Evolutionary conservation across 2,329 filamentous ascomycete genomes (phyloP).

Genomic region (Plectosphaerella cucumerina): DNA sequence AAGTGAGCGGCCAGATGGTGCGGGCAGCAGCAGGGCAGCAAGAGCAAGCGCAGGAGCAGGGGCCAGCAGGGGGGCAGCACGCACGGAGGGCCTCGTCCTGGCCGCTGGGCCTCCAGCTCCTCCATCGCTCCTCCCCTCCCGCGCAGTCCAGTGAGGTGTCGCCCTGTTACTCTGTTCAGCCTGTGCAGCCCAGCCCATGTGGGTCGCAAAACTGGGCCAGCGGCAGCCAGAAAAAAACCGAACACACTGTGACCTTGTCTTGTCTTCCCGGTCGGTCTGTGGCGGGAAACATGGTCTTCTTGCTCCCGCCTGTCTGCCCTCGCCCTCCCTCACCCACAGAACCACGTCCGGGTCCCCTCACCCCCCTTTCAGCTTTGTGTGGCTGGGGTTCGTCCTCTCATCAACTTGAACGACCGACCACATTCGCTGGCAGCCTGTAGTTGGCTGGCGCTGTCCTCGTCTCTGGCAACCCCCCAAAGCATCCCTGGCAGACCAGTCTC

Average conservation of each 20-base stretch:
- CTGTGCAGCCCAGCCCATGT: neutral
- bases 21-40: constrained; percentile 21
- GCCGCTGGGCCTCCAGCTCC: neutral
- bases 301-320: constrained; percentile 15
- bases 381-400: neutral
- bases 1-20: constrained; percentile 19
- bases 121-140: too few relatives aligned
- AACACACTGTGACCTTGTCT: neutral
- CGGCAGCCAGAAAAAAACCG: neutral
- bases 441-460: constrained; percentile 15
- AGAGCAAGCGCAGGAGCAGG: constrained; percentile 17
- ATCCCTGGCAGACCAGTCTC: too few relatives aligned
- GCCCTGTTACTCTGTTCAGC: neutral
- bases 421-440: constrained; percentile 19
- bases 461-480: neutral
- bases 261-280: neutral
- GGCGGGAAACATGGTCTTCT: constrained; percentile 2
- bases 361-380: too few relatives aligned
- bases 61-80: neutral
- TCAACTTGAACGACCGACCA: neutral
- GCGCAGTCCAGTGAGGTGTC: neutral
- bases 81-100: constrained; percentile 13
- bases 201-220: neutral
- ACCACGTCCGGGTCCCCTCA: constrained; percentile 2
- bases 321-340: constrained; percentile 18